Base-by-base conservation (phyloP, 2,329 filamentous ascomycete genomes). In the Ambrosiella xylebori region DNA sequence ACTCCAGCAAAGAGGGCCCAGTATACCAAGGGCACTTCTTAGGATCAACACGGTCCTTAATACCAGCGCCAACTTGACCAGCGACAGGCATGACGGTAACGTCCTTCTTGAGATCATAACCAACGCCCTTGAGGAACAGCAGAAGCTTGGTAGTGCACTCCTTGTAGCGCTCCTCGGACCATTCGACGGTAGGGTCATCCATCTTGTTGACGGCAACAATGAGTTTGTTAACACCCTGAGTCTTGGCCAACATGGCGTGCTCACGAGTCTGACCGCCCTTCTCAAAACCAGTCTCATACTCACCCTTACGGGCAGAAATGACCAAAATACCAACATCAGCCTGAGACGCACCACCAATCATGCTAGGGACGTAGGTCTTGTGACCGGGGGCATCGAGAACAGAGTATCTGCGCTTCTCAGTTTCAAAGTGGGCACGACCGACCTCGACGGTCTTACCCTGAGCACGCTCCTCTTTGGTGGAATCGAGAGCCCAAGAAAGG, bases 391-490 rank as follows among this genome's bases (percentile, higher is more conserved):
- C 93, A 71, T 98, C 93, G 54, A 98, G 79, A 63, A 98, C 95
- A 66, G 88, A 93, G 80, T 98, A 98, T 66, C 88, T 79, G 64
- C 93, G 85, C 76, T 93, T 95, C 61, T 97, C 88, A 2, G 93
- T 95, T 75, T 97, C 93, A 71, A 98, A 96, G 71, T 88, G 96
- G 11, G 88, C 93, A 67, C 91, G 82, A 35, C 93, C 93, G 63
- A 97, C 91, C 71, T 98, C 93, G 63, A 98, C 90, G 5, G 93
- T 98, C 77, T 97, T 98, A 64, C 93, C 93, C 78, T 97, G 95
- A 56, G 87, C 76, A 67, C 94, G 82, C 70, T 98, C 93, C 71
- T 98, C 94, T 71, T 91, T 95, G 64, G 89, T 98, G 70, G 97
- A 71, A 78, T 98, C 93, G 65, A 98, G 80, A 61, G 90, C 94